phyloP scores from a whole-genome alignment of 2,329 filamentous ascomycete genomes.

The Mycosphaerella sp. region DNA sequence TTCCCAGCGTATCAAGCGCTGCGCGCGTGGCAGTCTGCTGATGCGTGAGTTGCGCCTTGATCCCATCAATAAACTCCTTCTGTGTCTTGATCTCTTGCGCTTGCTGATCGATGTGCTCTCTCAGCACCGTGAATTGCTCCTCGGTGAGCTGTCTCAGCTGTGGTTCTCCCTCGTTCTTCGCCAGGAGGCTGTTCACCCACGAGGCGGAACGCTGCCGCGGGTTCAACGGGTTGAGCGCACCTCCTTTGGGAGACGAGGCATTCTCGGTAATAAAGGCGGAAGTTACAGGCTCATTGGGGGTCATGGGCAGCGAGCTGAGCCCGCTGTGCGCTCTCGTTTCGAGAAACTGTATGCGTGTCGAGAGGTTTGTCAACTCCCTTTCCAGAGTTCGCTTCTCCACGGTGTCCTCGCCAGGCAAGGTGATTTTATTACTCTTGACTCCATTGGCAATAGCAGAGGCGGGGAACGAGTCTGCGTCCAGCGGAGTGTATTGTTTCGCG shows the following conservation, averaged over 20 bases:
- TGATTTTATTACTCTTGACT: conserved; percentile 49
- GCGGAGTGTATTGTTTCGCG: conserved; percentile 42
- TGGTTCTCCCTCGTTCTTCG: conserved; percentile 48
- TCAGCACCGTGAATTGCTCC: conserved; percentile 76
- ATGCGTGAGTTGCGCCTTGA: conserved; percentile 77
- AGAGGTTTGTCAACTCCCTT: conserved; percentile 71
- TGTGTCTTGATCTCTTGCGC: conserved; percentile 86
- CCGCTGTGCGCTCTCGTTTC: conserved; percentile 63
- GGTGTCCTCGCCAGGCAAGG: conserved; percentile 69
- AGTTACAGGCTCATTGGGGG: conserved; percentile 61
- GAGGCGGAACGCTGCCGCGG: conserved; percentile 34
- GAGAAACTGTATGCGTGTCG: conserved; percentile 70
- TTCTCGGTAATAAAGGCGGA: conserved; percentile 54
- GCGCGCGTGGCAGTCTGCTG: conserved; percentile 80
- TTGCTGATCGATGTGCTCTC: conserved; percentile 88
- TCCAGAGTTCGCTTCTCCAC: conserved; percentile 73
- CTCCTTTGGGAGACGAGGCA: conserved; percentile 30
- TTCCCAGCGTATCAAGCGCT: conserved; percentile 72
- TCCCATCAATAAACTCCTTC: conserved; percentile 74
- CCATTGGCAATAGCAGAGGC: conserved; percentile 47
- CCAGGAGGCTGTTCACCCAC: conserved; percentile 48
- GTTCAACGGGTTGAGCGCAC: conserved; percentile 21
- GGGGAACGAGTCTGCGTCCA: conserved; percentile 40
- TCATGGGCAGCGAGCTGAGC: conserved; percentile 58
- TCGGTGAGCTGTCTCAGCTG: conserved; percentile 57